Evolutionary conservation across 2,329 filamentous ascomycete species (phyloP).

Genomic region (Phialophora macrospora): DNA sequence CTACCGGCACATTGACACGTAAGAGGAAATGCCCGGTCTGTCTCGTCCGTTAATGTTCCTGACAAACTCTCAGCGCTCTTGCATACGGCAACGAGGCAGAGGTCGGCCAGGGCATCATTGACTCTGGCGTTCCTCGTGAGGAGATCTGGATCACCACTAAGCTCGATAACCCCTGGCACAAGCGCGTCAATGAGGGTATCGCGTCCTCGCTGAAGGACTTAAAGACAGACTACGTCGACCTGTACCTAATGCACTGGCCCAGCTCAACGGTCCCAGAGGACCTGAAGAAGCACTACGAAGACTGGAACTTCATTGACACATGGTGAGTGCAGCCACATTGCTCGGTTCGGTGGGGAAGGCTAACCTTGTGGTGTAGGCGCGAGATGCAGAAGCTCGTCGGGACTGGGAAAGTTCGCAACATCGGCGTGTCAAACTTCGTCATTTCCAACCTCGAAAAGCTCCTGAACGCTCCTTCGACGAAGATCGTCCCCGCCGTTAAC

Average conservation of each 20-base stretch:
- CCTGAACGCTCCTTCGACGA: constrained; percentile 67
- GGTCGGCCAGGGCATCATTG: constrained; percentile 68
- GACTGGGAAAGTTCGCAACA: constrained; percentile 71
- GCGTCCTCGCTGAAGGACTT: constrained; percentile 66
- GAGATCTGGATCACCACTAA: constrained; percentile 79
- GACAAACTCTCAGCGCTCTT: constrained; percentile 55
- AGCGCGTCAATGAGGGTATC: constrained; percentile 66
- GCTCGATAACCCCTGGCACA: constrained; percentile 78
- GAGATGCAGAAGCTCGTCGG: constrained; percentile 51
- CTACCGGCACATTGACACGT: constrained; percentile 76
- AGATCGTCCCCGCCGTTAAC: constrained; percentile 72
- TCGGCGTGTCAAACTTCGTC: constrained; percentile 85
- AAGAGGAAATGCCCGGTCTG: constrained; percentile 22
- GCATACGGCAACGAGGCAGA: constrained; percentile 78
- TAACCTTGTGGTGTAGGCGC: constrained; percentile 39
- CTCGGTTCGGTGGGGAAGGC: constrained; percentile 44
- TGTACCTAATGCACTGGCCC: constrained; percentile 69
- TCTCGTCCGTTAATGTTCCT: neutral
- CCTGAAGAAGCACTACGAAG: constrained; percentile 66
- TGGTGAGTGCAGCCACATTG: constrained; percentile 51
- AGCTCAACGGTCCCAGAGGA: constrained; percentile 41
- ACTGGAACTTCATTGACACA: constrained; percentile 84
- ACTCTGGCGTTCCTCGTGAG: constrained; percentile 66
- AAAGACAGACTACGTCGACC: constrained; percentile 68
- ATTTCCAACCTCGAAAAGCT: constrained; percentile 80